phyloP scores from a whole-genome alignment of 2,329 filamentous ascomycete species.

The Pyrenophora tritici-repentis region DNA sequence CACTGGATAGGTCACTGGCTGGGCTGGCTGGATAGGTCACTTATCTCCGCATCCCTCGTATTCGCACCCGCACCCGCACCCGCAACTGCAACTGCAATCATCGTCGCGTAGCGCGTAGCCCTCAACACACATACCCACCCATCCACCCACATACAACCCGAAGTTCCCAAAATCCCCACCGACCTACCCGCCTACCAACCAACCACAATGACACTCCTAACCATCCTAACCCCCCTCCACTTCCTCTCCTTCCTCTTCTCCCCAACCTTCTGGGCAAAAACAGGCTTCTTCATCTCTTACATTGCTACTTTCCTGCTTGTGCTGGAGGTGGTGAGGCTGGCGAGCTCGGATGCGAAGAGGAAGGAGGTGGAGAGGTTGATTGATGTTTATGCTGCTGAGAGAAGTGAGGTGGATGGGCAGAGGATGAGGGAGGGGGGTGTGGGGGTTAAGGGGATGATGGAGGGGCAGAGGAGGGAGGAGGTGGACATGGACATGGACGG shows the following conservation, averaged over 20 bases:
- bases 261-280: conserved; percentile 20
- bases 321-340: conserved; percentile 28
- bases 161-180: too few relatives aligned
- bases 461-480: neutral
- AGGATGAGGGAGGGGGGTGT: neutral
- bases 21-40: too few relatives aligned
- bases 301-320: conserved; percentile 26
- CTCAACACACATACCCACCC: too few relatives aligned
- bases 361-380: conserved; percentile 30
- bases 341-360: conserved; percentile 29
- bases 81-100: too few relatives aligned
- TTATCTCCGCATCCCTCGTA: too few relatives aligned
- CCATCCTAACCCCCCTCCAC: conserved; percentile 2
- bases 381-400: conserved; percentile 23
- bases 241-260: conserved; percentile 18
- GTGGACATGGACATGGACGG: neutral
- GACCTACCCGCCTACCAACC: too few relatives aligned
- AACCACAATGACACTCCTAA: conserved; percentile 10
- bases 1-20: too few relatives aligned
- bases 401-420: neutral
- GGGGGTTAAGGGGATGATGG: too few relatives aligned
- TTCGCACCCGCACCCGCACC: too few relatives aligned
- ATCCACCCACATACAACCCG: too few relatives aligned
- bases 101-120: too few relatives aligned
- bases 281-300: conserved; percentile 33